Percentiles rank a stretch among this genome's conserved stretches.
phyloP scores from a whole-genome alignment of 2,329 filamentous ascomycete genomes.

The Arthrobotrys pseudoclavata region DNA sequence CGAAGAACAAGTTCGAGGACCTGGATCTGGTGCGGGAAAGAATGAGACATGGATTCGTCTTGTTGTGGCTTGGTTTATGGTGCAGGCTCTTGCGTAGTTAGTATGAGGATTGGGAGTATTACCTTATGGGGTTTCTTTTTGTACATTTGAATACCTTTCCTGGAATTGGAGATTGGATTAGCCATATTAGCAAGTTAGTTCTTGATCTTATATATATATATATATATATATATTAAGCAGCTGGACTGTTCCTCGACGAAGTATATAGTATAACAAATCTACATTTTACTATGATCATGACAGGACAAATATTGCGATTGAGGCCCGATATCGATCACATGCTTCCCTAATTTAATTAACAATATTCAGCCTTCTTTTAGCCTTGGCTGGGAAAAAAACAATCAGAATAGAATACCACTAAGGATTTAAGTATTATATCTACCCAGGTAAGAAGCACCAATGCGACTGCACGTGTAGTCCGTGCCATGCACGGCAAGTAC shows the following conservation, averaged over 20 bases:
- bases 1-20: constrained; percentile 46
- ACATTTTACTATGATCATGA: too few species aligned
- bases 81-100: constrained; percentile 19
- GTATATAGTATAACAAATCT: too few species aligned
- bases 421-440: too few species aligned
- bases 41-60: constrained; percentile 19
- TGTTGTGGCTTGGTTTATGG: constrained; percentile 16
- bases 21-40: constrained; percentile 42
- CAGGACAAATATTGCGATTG: too few species aligned
- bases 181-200: neutral
- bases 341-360: too few species aligned
- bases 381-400: too few species aligned
- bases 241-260: constrained; percentile 3
- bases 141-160: constrained; percentile 1
- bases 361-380: too few species aligned
- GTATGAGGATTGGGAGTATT: constrained; percentile 4
- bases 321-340: too few species aligned
- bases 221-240: neutral
- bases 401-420: too few species aligned
- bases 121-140: constrained; percentile 12
- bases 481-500: too few species aligned
- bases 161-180: constrained; percentile 7
- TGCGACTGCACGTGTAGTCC: too few species aligned
- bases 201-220: neutral
- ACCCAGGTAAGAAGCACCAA: too few species aligned